A percentile compares a stretch with the other conserved stretches of the same genome.
Evolutionary conservation across 2,329 filamentous ascomycete genomes (phyloP).

Genomic region (Alternaria postmessia): DNA sequence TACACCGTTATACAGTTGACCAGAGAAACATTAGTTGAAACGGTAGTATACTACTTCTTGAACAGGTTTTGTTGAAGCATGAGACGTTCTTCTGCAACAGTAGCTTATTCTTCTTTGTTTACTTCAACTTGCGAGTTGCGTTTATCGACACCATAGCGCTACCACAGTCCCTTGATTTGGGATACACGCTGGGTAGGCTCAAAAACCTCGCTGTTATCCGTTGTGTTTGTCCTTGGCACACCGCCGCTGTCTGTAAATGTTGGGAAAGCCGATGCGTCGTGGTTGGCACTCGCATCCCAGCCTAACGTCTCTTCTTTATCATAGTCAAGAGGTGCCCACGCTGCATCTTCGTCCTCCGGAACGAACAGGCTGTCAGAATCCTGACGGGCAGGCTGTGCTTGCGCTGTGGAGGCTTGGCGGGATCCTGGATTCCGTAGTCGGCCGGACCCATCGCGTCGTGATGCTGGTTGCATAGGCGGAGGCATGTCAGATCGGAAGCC

Average conservation of each 20-base stretch:
- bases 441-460: constrained; percentile 35
- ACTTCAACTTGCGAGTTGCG: neutral
- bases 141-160: constrained; percentile 8
- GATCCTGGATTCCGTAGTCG: constrained; percentile 43
- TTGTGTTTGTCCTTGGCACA: constrained; percentile 33
- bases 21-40: neutral
- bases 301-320: constrained; percentile 73
- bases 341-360: constrained; percentile 70
- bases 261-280: constrained; percentile 50
- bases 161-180: constrained; percentile 57
- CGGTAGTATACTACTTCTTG: neutral
- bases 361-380: constrained; percentile 76
- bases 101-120: neutral
- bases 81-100: neutral
- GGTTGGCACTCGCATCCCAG: constrained; percentile 74
- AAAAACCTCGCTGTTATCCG: constrained; percentile 54
- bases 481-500: constrained; percentile 52
- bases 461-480: constrained; percentile 50
- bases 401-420: constrained; percentile 29
- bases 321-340: constrained; percentile 76
- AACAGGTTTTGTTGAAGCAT: neutral
- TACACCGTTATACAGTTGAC: neutral
- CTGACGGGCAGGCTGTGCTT: constrained; percentile 53
- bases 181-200: constrained; percentile 79
- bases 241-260: constrained; percentile 55